These are phyloP conservation scores for Singerocomus inundabilis DNA, from an alignment of 1,284 basidiomycete genomes.

Conservation along the genomic window DNA sequence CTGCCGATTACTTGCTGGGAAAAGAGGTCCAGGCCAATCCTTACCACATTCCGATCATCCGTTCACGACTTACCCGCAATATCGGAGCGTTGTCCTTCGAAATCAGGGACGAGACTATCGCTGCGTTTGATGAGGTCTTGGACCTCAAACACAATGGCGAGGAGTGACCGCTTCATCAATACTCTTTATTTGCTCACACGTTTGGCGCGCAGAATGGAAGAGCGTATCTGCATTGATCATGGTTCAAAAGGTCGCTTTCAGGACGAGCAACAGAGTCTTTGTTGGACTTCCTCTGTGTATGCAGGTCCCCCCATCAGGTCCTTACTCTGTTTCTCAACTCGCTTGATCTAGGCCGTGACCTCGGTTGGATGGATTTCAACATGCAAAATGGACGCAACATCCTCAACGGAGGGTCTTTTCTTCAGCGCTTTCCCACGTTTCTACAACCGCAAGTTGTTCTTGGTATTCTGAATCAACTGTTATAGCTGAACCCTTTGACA, in stretches of 20 bases:
- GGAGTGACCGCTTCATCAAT: background rate
- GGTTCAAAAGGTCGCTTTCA: constrained; percentile 30
- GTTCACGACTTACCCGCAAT: constrained; percentile 33
- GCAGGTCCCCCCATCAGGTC: background rate
- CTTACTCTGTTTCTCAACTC: background rate
- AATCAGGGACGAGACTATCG: constrained; percentile 35
- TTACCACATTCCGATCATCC: constrained; percentile 30
- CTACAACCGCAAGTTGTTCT: constrained; percentile 35
- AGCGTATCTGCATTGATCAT: constrained; percentile 18
- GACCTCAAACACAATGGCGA: constrained; percentile 19
- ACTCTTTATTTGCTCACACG: no score
- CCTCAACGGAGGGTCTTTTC: constrained; percentile 24
- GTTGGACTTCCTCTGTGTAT: constrained; percentile 42
- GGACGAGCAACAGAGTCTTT: constrained; percentile 38
- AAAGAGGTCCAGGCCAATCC: constrained; percentile 19
- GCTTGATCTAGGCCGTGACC: constrained; percentile 37
- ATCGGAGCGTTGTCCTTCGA: constrained; percentile 27
- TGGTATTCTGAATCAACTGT: background rate
- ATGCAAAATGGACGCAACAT: constrained; percentile 35
- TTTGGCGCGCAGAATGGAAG: constrained; percentile 31
- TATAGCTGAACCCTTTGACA: background rate
- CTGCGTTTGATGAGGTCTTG: constrained; percentile 28
- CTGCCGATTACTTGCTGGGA: constrained; percentile 32
- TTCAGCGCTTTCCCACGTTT: constrained; percentile 38
- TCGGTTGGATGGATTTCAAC: constrained; percentile 37